Evolutionary conservation across 352 stramenopile species (phyloP), one percentile per base, ranked within the genome.

Genomic region (Blastocystis sp.): DNA sequence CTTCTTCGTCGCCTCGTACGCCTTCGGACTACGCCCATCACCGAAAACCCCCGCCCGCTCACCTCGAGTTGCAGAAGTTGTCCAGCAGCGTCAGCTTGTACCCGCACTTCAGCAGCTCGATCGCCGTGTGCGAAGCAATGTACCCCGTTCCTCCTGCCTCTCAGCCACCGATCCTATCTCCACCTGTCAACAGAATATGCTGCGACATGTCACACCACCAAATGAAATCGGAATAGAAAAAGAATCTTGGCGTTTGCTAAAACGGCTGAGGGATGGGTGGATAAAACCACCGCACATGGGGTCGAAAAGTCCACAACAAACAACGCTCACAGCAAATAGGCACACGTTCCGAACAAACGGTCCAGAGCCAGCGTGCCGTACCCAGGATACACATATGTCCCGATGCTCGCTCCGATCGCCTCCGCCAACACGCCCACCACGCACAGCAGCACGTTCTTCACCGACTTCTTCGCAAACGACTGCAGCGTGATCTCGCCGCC

Each of bases 1-100:
- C 80, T 94, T 62, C 62, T 92, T 89, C 88, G 96, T 94, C 1
- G 91, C 88, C 23, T 90, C 74, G 23, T 92, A 66, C 34, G 89
- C 88, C 38, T 89, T 89, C 60, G 67, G 77, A 23, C 91, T 89
- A 4, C 64, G 69, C 23, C 86, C 90, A 70, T 94, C 28, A 34
- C 28, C 28, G 28, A 90, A 70, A 48, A 7, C 19, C 19, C 38
- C 52, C 40, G 19, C 19, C 21, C 4, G 0, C 41, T 48, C 66
- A 89, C 74, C 48, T 82, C 17, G 91, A 93, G 88, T 97, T 97
- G 70, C 89, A 66, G 1, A 96, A 89, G 88, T 96, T 95, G 88
- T 97, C 94, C 0, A 96, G 89, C 0, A 97, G 91, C 0, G 93
- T 93, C 21, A 96, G 91, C 69, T 93, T 90, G 89, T 95, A 95